Percentiles rank a stretch among this genome's conserved stretches.
These are phyloP conservation scores for Basidioascus undulatus DNA, from an alignment of 768 basidiomycete genomes.

Conservation along the genomic window DNA sequence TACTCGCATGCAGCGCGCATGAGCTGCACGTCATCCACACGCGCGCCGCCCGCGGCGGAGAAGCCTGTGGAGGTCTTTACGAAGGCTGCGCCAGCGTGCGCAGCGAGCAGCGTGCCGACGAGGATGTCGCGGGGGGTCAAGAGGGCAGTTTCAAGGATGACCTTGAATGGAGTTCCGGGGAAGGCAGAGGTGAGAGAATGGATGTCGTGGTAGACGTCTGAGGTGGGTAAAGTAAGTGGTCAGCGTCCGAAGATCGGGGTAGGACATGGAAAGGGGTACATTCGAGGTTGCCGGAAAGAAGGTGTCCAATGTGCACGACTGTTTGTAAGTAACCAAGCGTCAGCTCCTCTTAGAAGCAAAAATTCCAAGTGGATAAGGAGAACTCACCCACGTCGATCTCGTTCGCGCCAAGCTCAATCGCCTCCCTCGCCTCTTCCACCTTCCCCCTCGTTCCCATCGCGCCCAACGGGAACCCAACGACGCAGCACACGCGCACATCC, in stretches of 20 bases:
- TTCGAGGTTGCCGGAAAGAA: too few species aligned
- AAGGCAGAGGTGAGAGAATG: neutral
- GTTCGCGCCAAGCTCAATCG: neutral
- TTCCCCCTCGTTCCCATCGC: neutral
- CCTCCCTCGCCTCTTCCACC: neutral
- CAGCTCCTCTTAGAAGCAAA: too few species aligned
- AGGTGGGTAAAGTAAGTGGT: too few species aligned
- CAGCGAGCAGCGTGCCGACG: neutral
- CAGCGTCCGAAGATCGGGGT: too few species aligned
- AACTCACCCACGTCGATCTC: neutral
- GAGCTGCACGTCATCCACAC: neutral
- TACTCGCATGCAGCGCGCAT: neutral
- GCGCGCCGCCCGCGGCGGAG: neutral
- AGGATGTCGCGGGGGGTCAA: neutral
- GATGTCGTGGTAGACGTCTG: neutral
- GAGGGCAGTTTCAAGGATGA: neutral
- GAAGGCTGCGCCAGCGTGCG: neutral
- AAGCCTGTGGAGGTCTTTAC: neutral
- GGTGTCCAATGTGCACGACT: too few species aligned
- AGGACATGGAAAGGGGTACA: too few species aligned
- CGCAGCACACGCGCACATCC: neutral
- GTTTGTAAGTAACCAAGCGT: too few species aligned
- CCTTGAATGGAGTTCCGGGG: neutral
- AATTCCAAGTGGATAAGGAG: too few species aligned
- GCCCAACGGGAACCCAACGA: neutral